Percentiles rank a stretch among this genome's conserved stretches.
Evolutionary conservation across 371 early-diverging fungal species (phyloP).

Genomic region (Mortierella sp.): DNA sequence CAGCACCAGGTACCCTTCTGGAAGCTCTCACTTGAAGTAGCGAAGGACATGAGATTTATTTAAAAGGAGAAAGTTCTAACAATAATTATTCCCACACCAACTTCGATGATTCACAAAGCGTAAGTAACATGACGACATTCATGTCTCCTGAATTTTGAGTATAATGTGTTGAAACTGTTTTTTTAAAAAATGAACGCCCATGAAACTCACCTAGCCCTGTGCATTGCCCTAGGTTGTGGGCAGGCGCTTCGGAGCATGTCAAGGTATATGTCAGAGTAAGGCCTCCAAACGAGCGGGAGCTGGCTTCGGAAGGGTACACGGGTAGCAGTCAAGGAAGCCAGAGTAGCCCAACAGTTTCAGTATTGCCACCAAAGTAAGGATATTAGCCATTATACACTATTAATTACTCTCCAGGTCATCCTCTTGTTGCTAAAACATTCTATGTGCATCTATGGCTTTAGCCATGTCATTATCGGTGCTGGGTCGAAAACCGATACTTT

Average conservation of each 20-base stretch:
- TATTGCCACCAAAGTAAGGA: constrained; percentile 37
- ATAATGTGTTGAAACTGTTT: neutral
- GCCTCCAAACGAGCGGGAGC: constrained; percentile 55
- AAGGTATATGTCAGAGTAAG: constrained; percentile 51
- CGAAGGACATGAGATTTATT: neutral
- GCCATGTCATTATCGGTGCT: constrained; percentile 31
- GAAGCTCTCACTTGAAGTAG: neutral
- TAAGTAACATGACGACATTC: too few relatives aligned
- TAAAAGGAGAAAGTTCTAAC: too few relatives aligned
- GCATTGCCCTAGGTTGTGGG: constrained; percentile 19
- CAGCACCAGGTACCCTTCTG: constrained; percentile 35
- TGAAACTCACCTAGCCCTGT: neutral
- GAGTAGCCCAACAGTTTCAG: constrained; percentile 15
- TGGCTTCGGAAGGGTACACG: constrained; percentile 31
- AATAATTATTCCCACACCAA: too few relatives aligned
- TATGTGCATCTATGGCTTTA: constrained; percentile 4
- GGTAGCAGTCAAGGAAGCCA: constrained; percentile 33
- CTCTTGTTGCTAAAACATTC: neutral
- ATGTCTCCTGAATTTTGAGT: too few relatives aligned
- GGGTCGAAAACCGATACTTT: constrained; percentile 64
- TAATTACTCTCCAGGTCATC: too few relatives aligned
- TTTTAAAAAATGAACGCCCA: neutral
- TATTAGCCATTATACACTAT: too few relatives aligned
- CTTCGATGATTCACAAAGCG: too few relatives aligned
- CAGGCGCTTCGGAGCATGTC: constrained; percentile 51